phyloP scores from a whole-genome alignment of 139 green algal species.

The Volvox africanus region DNA sequence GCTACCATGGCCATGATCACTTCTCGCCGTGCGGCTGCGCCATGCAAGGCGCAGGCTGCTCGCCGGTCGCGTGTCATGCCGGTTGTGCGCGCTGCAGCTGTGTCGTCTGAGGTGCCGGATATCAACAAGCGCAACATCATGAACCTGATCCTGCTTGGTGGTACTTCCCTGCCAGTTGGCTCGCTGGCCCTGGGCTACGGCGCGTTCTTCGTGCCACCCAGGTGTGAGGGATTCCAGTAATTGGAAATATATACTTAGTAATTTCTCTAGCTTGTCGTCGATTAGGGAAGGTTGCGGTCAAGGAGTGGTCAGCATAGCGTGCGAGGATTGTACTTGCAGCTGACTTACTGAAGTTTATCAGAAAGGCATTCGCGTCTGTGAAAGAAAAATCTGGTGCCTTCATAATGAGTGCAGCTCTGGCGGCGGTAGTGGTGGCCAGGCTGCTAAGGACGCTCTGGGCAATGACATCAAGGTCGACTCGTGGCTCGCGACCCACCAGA shows the following conservation, averaged over 20 bases:
- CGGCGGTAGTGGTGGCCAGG: constrained; percentile 79
- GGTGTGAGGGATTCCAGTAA: constrained; percentile 50
- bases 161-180: constrained; percentile 71
- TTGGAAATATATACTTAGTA: background rate
- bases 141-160: constrained; percentile 83
- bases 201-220: constrained; percentile 87
- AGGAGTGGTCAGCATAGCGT: background rate
- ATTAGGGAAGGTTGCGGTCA: background rate
- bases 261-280: too few species aligned
- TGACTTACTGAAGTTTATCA: background rate
- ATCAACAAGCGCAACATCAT: constrained; percentile 90
- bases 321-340: background rate
- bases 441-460: constrained; percentile 96
- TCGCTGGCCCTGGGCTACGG: constrained; percentile 76
- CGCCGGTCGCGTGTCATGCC: constrained; percentile 46
- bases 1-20: constrained; percentile 34
- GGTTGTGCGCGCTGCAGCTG: constrained; percentile 44
- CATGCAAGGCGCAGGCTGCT: background rate
- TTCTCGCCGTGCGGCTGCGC: constrained; percentile 36
- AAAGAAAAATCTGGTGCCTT: too few species aligned
- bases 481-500: constrained; percentile 92
- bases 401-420: constrained; percentile 71
- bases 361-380: too few species aligned
- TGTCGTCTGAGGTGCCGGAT: constrained; percentile 55
- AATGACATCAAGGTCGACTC: constrained; percentile 87